Base-by-base conservation (phyloP, 192 early-diverging fungal genomes). In the Coemansia sp. region DNA sequence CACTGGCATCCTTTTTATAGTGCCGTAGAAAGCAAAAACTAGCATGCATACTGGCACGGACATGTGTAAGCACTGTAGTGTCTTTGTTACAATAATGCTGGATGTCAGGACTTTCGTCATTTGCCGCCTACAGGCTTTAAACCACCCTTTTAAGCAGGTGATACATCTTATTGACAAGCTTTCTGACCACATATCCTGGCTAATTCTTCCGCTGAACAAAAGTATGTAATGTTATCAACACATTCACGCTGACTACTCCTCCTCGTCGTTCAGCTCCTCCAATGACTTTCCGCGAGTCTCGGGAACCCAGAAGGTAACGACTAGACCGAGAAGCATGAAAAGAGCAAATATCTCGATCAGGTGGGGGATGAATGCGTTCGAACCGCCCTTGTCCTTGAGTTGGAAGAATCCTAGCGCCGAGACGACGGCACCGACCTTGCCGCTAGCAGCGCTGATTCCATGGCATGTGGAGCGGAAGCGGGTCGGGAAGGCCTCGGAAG, bases 381-480 rank as follows among this genome's bases (percentile, higher is more conserved):
- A 45, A 13, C 88, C 88, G 62, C 87, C 87, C 53, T 78, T 78
- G 59, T 90, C 85, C 73, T 88, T 87, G 53, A 91, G 79, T 31
- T 80, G 72, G 53, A 82, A 81, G 63, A 91, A 90, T 11, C 84
- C 87, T 59, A 89, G 74, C 66, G 87, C 84, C 7, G 88, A 84
- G 55, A 89, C 53, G 44, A 91, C 86, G 50, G 90, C 87, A 50
- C 90, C 90, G 22, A 89, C 29, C 68, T 92, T 92, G 53, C 90
- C 90, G 17, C 84, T 74, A 25, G 88, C 90, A 15, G 90, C 90
- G 25, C 86, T 87, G 60, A 92, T 91, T 70, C 90, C 90, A 64
- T 91, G 89, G 55, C 85, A 82, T 6, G 90, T 91, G 10, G 90
- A 88, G 50, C 89, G 81, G 73, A 87, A 90, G n/a, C 88, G 85